Conservation (phyloP, 1,284 basidiomycete genomes). For the Fomitopsis schrenkii region DNA sequence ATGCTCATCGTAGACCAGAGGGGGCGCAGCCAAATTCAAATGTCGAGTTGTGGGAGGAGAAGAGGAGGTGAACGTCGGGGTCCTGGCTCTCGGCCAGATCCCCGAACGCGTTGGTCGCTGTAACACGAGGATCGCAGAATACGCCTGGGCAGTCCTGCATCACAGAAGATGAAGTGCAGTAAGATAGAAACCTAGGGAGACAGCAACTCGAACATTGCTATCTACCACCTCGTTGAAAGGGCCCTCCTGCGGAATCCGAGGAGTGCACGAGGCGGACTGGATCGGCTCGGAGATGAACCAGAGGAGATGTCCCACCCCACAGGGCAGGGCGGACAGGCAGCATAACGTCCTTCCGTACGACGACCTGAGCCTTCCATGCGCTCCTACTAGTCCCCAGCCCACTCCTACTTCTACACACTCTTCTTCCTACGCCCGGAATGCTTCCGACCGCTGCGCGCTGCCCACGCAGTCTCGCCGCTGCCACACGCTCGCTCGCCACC, state of each 20-base stretch:
- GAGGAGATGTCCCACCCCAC: background rate
- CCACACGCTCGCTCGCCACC: slow-evolving; percentile 45
- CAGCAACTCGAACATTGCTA: too few species aligned
- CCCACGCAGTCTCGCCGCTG: slow-evolving; percentile 15
- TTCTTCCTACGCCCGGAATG: slow-evolving; percentile 13
- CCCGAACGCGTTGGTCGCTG: background rate
- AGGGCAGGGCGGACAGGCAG: background rate
- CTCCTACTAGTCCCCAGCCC: background rate
- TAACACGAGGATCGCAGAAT: background rate
- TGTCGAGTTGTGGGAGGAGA: background rate
- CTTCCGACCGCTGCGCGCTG: slow-evolving; percentile 15
- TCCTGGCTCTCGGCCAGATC: background rate
- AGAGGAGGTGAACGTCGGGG: background rate
- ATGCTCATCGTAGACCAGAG: too few species aligned
- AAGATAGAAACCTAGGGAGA: too few species aligned
- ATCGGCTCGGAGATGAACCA: background rate
- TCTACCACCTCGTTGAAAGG: too few species aligned
- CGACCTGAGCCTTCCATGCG: background rate
- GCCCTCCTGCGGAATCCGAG: background rate
- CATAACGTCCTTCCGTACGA: background rate
- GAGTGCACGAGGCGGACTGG: background rate
- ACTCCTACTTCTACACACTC: background rate
- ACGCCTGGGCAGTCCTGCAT: too few species aligned
- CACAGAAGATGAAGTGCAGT: too few species aligned
- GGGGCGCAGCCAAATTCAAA: background rate